Conservation (phyloP, 495 filamentous ascomycete species). For the Articulospora tetracladia region DNA sequence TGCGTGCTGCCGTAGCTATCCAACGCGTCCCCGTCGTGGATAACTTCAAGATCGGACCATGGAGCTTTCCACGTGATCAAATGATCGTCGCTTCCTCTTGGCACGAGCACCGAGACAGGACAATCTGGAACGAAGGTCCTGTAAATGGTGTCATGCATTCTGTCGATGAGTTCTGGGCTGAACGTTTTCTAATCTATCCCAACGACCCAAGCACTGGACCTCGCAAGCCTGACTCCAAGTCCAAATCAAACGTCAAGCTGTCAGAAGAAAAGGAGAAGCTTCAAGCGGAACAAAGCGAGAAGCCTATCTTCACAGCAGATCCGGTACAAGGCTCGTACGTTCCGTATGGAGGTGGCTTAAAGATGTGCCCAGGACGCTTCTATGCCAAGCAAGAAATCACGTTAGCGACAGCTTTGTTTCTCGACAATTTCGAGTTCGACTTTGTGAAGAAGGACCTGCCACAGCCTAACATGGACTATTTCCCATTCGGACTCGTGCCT, state of each 20-base stretch:
- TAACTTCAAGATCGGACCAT: not conserved
- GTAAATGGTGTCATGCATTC: constrained; percentile 20
- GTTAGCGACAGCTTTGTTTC: constrained; percentile 29
- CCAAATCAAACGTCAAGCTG: not conserved
- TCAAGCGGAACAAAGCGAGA: not conserved
- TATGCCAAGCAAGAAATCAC: constrained; percentile 49
- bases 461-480: constrained; percentile 20
- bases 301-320: constrained; percentile 26
- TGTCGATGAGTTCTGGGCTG: constrained; percentile 35
- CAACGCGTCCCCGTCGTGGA: constrained; percentile 10
- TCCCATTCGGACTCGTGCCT: constrained; percentile 24
- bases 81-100: not conserved
- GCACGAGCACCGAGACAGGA: not conserved
- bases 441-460: constrained; percentile 9
- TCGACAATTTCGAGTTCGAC: constrained; percentile 30
- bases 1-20: constrained; percentile 14
- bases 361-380: constrained; percentile 42
- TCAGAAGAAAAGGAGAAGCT: not conserved
- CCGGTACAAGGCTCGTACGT: constrained; percentile 19
- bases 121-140: constrained; percentile 26
- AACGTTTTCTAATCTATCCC: constrained; percentile 35
- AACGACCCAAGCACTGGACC: constrained; percentile 32
- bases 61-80: not conserved
- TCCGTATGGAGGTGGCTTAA: constrained; percentile 40
- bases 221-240: not conserved